These are phyloP conservation scores for Blattamonas nauphoetae DNA, from an alignment of 78 protist genomes.

Conservation along the genomic window DNA sequence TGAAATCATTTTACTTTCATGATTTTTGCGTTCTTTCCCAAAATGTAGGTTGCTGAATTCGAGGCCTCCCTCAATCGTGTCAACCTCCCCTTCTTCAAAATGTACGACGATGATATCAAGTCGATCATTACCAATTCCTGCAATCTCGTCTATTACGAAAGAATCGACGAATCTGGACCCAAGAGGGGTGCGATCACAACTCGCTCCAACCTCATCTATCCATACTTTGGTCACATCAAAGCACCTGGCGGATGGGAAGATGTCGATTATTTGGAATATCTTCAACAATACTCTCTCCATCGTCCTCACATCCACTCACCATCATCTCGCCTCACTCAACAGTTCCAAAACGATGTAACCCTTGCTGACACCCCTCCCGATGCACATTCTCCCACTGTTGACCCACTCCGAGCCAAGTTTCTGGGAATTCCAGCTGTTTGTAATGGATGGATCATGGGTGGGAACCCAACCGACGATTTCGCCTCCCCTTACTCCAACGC, in stretches of 20 bases:
- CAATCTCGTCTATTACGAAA: background rate
- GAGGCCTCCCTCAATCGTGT: background rate
- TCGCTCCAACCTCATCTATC: background rate
- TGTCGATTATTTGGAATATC: background rate
- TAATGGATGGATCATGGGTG: conserved; percentile 62
- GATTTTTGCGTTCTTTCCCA: background rate
- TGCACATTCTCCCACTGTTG: background rate
- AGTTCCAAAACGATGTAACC: background rate
- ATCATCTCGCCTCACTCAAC: background rate
- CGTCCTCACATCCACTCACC: background rate
- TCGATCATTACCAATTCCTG: background rate
- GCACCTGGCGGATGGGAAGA: background rate
- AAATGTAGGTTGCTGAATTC: background rate
- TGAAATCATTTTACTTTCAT: background rate
- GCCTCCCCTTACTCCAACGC: conserved; percentile 40
- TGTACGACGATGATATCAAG: background rate
- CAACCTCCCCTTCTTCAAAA: conserved; percentile 10
- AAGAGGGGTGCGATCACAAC: background rate
- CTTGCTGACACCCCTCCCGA: no score
- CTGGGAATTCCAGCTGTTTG: background rate
- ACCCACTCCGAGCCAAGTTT: background rate
- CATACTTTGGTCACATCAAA: background rate
- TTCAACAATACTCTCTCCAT: background rate
- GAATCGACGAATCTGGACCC: background rate
- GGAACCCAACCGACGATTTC: conserved; percentile 51